These are phyloP conservation scores for Cercospora beticola DNA, from an alignment of 2,329 filamentous ascomycete species.

Conservation along the genomic window DNA sequence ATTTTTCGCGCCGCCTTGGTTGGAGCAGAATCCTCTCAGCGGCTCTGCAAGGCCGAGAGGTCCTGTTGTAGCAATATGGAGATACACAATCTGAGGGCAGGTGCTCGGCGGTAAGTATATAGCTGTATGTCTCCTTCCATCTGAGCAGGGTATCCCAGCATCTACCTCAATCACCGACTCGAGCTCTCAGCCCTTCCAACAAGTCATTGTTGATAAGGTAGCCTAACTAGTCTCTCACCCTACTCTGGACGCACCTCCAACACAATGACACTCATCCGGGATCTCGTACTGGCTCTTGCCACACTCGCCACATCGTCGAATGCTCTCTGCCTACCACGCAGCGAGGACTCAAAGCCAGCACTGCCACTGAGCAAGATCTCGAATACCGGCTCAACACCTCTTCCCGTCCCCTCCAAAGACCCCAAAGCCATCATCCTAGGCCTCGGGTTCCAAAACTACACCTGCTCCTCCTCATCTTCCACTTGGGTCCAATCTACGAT, in stretches of 20 bases:
- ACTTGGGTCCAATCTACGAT: conserved; percentile 34
- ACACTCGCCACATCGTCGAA: conserved; percentile 15
- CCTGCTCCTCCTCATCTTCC: conserved; percentile 46
- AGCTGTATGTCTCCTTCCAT: background rate
- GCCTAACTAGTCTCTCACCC: background rate
- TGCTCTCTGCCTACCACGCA: conserved; percentile 4
- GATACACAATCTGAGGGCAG: background rate
- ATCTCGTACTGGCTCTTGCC: conserved; percentile 17
- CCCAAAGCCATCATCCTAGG: conserved; percentile 56
- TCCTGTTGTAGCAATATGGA: background rate
- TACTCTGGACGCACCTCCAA: background rate
- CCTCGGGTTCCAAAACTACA: conserved; percentile 69
- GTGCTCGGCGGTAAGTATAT: conserved; percentile 17
- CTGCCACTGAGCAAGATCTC: conserved; percentile 23
- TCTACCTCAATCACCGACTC: background rate
- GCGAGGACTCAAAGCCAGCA: conserved; percentile 4
- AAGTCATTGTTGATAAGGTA: background rate
- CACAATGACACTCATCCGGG: conserved; percentile 19
- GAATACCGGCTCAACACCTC: conserved; percentile 20
- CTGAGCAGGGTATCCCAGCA: conserved; percentile 12
- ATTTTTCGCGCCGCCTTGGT: conserved; percentile 15
- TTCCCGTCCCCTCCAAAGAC: conserved; percentile 21
- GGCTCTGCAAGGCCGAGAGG: conserved; percentile 11
- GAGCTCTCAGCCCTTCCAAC: background rate
- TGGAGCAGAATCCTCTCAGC: conserved; percentile 13